Evolutionary conservation across 306 rosid species (phyloP), one percentile per base, ranked within the genome.

Genomic region (Cucumis cinereus): DNA sequence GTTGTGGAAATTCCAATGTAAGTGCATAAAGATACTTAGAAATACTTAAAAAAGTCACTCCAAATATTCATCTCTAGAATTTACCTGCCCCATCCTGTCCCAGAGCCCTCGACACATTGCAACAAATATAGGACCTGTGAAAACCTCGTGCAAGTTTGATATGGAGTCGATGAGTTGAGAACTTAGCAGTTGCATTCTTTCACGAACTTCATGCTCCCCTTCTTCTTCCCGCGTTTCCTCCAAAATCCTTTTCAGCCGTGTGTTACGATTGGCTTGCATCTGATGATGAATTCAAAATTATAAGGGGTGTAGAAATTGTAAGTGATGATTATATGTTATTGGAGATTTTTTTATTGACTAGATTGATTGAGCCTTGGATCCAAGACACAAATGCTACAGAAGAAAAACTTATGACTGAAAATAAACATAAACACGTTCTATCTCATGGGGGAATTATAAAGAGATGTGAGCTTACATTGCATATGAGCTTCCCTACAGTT

Each of bases 51-150:
- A 13, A 47, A 12, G 53, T 47, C 16, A 50, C 15, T 50, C 8
- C n/a, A 50, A 15, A 50, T 8, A 16, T 8, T 50, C 58, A 49
- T 76, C 55, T 70, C 58, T 50, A 30, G 76, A 28, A 49, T 77
- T 73, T 80, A 93, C 98, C 97, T 94, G 90, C 82, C 98, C 98
- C 96, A 86, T 91, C 81, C 92, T 89, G 47, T 94, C 95, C 98
- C 98, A 94, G 56, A 87, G 83, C 79, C 97, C 98, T 9, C 97
- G 96, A 40, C 92, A 89, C 71, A 84, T 83, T 38, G 98, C 90
- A 57, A 88, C 85, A 58, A 91, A 94, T 68, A 94, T 89, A 77
- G 84, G 92, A 83, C 89, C 88, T 45, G 91, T 84, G 59, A 94
- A 94, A 71, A 94, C 95, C 57, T 85, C 97, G 63, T 91, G 98